Conservation (phyloP, 306 rosid species). For the Lathyrus tuberosus region DNA sequence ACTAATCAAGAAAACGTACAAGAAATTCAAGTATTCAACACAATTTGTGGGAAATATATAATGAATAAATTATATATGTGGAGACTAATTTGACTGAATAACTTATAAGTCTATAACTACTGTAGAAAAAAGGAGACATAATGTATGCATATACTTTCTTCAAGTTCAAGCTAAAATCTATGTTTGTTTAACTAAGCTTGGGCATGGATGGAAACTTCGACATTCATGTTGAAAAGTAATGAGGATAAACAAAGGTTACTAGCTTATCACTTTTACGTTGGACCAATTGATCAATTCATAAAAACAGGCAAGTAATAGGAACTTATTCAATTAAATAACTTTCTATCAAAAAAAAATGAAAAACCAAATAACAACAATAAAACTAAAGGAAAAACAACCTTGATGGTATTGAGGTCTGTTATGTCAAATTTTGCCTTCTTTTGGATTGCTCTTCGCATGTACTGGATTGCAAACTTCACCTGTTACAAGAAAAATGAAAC, state of each 20-base stretch:
- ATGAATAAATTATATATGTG: conserved; percentile 4
- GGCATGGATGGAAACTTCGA: conserved; percentile 4
- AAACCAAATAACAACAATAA: conserved; percentile 6
- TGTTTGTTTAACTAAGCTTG: neutral
- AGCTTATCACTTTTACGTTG: conserved; percentile 25
- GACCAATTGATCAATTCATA: conserved; percentile 28
- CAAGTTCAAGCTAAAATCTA: conserved; percentile 21
- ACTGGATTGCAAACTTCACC: conserved; percentile 98
- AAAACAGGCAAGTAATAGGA: conserved; percentile 1
- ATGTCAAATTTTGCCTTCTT: conserved; percentile 99
- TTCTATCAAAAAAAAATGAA: conserved; percentile 31
- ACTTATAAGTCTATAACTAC: conserved; percentile 2
- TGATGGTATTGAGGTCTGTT: conserved; percentile 73
- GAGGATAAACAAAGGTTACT: conserved; percentile 12
- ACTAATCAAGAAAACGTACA: conserved; percentile 5
- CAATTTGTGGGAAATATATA: conserved; percentile 11
- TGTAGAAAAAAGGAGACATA: conserved; percentile 3
- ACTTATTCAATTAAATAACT: conserved; percentile 38
- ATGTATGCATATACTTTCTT: conserved; percentile 3
- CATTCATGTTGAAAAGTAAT: conserved; percentile 5
- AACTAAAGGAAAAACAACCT: conserved; percentile 51
- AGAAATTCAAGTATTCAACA: conserved; percentile 15
- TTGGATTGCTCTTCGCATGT: conserved; percentile 89
- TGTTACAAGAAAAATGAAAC: conserved; percentile 42
- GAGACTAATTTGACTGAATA: neutral